phyloP scores from a whole-genome alignment of 2,329 filamentous ascomycete species.

The Pyricularia sp. region DNA sequence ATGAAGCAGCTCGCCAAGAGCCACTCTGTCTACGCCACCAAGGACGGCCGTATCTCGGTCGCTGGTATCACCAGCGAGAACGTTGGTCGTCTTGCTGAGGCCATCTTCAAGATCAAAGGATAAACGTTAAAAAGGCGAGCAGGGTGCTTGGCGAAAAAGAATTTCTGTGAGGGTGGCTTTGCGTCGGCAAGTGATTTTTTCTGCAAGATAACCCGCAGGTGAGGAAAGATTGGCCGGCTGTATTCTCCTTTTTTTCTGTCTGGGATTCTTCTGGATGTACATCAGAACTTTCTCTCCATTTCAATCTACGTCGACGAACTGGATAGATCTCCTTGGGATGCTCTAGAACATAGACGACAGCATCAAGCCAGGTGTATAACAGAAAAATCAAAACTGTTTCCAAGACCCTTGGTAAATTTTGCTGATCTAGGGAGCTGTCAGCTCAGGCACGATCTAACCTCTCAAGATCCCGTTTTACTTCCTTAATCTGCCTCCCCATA shows the following conservation, averaged over 20 bases:
- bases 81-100: conserved; percentile 70
- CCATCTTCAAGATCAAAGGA: conserved; percentile 77
- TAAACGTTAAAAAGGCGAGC: conserved; percentile 20
- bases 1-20: conserved; percentile 89
- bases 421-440: not conserved
- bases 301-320: not conserved
- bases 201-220: not conserved
- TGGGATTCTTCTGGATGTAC: not conserved
- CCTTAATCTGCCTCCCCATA: conserved; percentile 38
- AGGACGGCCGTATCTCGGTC: conserved; percentile 79
- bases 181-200: not conserved
- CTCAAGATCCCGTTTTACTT: conserved; percentile 37
- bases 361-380: not conserved
- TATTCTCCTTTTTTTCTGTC: not conserved
- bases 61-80: conserved; percentile 75
- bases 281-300: not conserved
- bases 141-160: not conserved
- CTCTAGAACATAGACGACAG: not conserved
- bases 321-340: not conserved
- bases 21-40: conserved; percentile 96
- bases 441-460: conserved; percentile 15
- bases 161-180: not conserved
- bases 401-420: not conserved
- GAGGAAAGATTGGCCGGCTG: not conserved
- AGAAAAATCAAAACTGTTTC: not conserved